Evolutionary conservation across 441 rosid genomes (phyloP), one percentile per base, ranked within the genome.

Genomic region (Cnidoscolus chayamansa): DNA sequence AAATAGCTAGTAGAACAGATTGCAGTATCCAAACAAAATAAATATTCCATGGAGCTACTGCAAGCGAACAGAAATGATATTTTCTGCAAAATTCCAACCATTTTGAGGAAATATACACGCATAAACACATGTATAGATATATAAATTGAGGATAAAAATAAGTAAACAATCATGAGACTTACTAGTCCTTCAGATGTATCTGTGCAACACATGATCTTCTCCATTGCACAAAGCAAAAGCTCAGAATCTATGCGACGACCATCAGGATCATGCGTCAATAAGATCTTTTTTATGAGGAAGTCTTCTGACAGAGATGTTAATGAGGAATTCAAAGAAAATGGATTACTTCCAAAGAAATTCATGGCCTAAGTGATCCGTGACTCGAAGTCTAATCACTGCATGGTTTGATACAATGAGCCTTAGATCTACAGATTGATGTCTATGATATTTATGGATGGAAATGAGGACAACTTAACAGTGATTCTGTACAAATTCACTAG

Each of bases 191-290:
- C 80, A 45, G 71, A 75, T 65, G 82, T 16, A 50, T 87, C 58
- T 57, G 86, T 82, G 74, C 77, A 76, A 64, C 74, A 72, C 72
- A 91, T 78, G 78, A 86, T 72, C 72, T 84, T 83, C 86, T 93
- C 89, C 30, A 80, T 74, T 64, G 86, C 91, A 40, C 77, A 72
- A 71, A 91, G 86, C 74, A 91, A 73, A 74, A 61, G 79, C 78
- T 81, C 85, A 16, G 93, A 83, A 78, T 93, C 94, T 57, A 91
- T 76, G 71, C 79, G 72, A 37, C 91, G 90, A 7, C 88, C 90
- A 70, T 91, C 97, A 40, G 94, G 94, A 67, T 88, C 97, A 84
- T 91, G 96, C 74, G 80, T 70, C 31, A 85, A 78, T 59, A 88
- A 83, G 67, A 93, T 85, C 74, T 82, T 84, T 76, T 74, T 84